Evolutionary conservation across 2,329 filamentous ascomycete species (phyloP).

Genomic region (Alternaria panax): DNA sequence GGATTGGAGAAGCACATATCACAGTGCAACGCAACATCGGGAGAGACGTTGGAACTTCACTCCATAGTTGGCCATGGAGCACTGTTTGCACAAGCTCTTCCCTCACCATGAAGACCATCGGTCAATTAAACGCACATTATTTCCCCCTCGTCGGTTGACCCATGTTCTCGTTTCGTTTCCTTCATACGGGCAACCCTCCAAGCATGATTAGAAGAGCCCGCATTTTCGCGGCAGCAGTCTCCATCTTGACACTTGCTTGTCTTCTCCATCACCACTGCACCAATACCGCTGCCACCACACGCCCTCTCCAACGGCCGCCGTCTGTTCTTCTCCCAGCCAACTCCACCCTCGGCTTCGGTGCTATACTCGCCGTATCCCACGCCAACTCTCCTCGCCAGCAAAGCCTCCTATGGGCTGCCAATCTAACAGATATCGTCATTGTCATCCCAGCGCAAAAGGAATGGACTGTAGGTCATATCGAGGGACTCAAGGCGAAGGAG

Average conservation of each 20-base stretch:
- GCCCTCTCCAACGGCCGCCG: neutral
- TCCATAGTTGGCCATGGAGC: neutral
- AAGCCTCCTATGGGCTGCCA: slow-evolving; percentile 47
- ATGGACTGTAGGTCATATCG: slow-evolving; percentile 49
- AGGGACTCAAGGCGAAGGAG: slow-evolving; percentile 32
- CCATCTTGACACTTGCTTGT: neutral
- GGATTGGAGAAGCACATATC: too few species aligned
- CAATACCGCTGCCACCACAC: neutral
- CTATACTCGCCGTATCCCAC: slow-evolving; percentile 50
- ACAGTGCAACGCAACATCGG: too few species aligned
- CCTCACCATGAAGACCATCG: neutral
- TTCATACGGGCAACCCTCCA: neutral
- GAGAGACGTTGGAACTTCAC: neutral
- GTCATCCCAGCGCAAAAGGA: slow-evolving; percentile 48
- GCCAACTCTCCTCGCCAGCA: slow-evolving; percentile 44
- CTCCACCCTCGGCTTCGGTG: slow-evolving; percentile 41
- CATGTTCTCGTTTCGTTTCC: neutral
- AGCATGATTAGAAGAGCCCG: neutral
- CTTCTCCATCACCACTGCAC: neutral
- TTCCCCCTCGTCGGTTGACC: neutral
- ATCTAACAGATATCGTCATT: slow-evolving; percentile 50
- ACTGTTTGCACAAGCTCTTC: neutral
- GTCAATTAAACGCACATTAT: neutral
- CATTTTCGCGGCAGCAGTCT: neutral
- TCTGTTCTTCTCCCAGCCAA: slow-evolving; percentile 14